These are phyloP conservation scores for Kluyveromyces siamensis DNA, from an alignment of 805 yeast species.

Conservation along the genomic window DNA sequence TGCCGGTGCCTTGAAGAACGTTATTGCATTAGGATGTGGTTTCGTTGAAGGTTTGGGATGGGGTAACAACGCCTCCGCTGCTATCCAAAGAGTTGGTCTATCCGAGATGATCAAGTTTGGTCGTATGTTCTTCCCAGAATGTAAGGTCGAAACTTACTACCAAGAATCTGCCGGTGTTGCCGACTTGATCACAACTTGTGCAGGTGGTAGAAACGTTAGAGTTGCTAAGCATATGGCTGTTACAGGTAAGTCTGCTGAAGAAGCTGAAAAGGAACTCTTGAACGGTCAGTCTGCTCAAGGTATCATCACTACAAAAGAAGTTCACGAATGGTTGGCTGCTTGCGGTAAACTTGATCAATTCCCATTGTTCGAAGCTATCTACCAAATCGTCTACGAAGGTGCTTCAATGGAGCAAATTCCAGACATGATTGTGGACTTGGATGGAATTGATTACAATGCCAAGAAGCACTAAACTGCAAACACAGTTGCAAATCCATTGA, in stretches of 20 bases:
- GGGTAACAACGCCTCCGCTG: constrained; percentile 99
- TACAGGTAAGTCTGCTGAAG: constrained; percentile 66
- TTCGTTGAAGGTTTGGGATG: constrained; percentile 96
- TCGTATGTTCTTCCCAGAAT: constrained; percentile 66
- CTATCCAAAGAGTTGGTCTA: constrained; percentile 92
- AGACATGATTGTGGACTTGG: constrained; percentile 45
- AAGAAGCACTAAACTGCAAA: background rate
- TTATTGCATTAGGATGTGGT: constrained; percentile 94
- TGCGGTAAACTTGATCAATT: constrained; percentile 47
- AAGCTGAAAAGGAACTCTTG: constrained; percentile 75
- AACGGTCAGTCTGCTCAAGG: constrained; percentile 98
- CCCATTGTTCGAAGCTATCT: constrained; percentile 63
- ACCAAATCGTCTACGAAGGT: constrained; percentile 70
- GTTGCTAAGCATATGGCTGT: constrained; percentile 83
- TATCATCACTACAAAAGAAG: constrained; percentile 82
- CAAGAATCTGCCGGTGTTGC: constrained; percentile 97
- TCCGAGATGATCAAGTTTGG: constrained; percentile 87
- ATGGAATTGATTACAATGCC: constrained; percentile 11
- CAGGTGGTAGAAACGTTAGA: constrained; percentile 94
- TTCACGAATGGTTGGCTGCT: constrained; percentile 64
- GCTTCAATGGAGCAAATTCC: constrained; percentile 72
- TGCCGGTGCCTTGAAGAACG: constrained; percentile 95
- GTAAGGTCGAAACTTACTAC: constrained; percentile 72
- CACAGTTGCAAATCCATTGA: background rate
- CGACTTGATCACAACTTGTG: constrained; percentile 93